Evolutionary conservation across 1,284 basidiomycete genomes (phyloP).

Genomic region (Puccinia coronata): DNA sequence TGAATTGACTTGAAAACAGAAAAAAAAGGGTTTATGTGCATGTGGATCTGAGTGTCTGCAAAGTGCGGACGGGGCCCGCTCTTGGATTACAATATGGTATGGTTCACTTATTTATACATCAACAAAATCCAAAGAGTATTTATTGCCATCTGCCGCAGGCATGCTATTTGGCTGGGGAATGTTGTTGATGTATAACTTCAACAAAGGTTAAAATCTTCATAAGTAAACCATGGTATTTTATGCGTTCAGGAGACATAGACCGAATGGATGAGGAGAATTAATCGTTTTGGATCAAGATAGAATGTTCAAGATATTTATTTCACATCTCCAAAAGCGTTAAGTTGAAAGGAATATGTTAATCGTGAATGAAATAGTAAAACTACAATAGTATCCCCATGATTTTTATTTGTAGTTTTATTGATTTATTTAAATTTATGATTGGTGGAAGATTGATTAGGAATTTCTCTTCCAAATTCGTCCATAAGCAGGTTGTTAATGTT

Average conservation of each 20-base stretch:
- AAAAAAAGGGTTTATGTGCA: too few relatives aligned
- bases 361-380: not conserved
- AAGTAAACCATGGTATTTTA: too few relatives aligned
- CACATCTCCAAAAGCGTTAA: not conserved
- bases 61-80: too few relatives aligned
- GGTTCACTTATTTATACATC: too few relatives aligned
- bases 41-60: too few relatives aligned
- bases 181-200: too few relatives aligned
- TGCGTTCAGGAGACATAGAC: not conserved
- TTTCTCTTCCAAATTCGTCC: slow-evolving; percentile 20
- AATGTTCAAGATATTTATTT: not conserved
- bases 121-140: too few relatives aligned
- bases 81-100: too few relatives aligned
- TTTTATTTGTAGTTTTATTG: not conserved
- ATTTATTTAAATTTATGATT: slow-evolving; percentile 2
- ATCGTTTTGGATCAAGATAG: not conserved
- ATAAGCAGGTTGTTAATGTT: slow-evolving; percentile 5
- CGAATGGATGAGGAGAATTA: not conserved
- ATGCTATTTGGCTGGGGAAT: too few relatives aligned
- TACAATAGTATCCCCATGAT: not conserved
- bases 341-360: not conserved
- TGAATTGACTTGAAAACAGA: too few relatives aligned
- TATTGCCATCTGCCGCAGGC: too few relatives aligned
- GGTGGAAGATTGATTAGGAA: not conserved
- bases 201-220: too few relatives aligned